Evolutionary conservation across 1,284 basidiomycete species (phyloP).

Genomic region (Papiliotrema nemorosa): DNA sequence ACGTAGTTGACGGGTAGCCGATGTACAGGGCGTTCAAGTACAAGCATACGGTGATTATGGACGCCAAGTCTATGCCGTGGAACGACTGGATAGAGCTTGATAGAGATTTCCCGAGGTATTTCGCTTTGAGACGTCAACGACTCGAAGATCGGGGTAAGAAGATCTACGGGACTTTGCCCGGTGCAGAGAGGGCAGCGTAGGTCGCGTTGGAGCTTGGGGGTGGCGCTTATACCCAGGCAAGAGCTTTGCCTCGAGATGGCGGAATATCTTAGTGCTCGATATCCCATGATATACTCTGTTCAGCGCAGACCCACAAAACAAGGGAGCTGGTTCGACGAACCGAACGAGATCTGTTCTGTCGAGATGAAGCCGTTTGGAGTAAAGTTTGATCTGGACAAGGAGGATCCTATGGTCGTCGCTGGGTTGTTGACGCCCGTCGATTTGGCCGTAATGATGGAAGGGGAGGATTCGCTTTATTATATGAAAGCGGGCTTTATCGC

Average conservation of each 20-base stretch:
- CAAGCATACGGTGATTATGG: slow-evolving; percentile 2
- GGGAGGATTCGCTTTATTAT: slow-evolving; percentile 3
- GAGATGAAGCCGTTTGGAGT: not conserved
- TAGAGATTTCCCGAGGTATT: not conserved
- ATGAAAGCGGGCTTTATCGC: slow-evolving; percentile 4
- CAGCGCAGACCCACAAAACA: not conserved
- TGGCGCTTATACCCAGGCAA: not conserved
- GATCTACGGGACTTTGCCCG: not conserved
- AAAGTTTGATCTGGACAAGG: not conserved
- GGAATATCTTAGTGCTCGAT: not conserved
- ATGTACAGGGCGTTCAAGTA: slow-evolving; percentile 3
- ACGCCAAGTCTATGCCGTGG: not conserved
- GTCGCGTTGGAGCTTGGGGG: not conserved
- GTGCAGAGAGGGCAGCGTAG: slow-evolving; percentile 1
- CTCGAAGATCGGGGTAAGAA: not conserved
- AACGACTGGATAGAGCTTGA: slow-evolving; percentile 1
- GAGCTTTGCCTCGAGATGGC: slow-evolving; percentile 1
- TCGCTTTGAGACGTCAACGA: not conserved
- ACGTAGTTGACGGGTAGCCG: not conserved
- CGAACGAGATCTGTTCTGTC: slow-evolving; percentile 1
- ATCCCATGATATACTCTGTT: not conserved
- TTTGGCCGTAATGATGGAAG: slow-evolving; percentile 5
- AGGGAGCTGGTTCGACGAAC: slow-evolving; percentile 5
- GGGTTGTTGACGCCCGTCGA: not conserved
- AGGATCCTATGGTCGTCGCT: slow-evolving; percentile 1